Base-by-base conservation (phyloP, 345 rosid genomes). In the Rhizophora apiculata region DNA sequence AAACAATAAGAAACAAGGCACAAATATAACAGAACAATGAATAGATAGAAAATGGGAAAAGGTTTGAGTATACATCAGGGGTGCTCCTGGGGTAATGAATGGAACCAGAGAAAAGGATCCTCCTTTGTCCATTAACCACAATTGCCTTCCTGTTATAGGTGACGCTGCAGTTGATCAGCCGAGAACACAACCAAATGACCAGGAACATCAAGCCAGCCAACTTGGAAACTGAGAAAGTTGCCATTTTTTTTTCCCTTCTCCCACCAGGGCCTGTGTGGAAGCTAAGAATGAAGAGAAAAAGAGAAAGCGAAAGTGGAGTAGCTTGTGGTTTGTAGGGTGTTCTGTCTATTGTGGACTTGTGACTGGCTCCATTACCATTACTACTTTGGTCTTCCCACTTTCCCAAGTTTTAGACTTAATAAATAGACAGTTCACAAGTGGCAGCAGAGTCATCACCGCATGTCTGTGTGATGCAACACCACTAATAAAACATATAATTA, bases 1-100 rank as follows among this genome's bases (percentile, higher is more conserved):
- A 26, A 5, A 62, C 58, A 29, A 31, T 56, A 68, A 58, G 26
- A 65, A 77, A 64, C 0, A 4, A 0, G 26, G 18, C 37, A 11
- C n/a, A n/a, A n/a, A n/a, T n/a, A n/a, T 36, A 6, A 32, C 30
- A 36, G 6, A 36, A 21, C 10, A 43, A 6, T 8, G 48, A 57
- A 58, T 27, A 48, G 13, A 5, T 46, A 39, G 6, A 15, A 63
- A 63, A 49, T 27, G 6, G 48, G 56, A 53, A 20, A 64, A 51
- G 16, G 39, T 49, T 55, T 52, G 67, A 13, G 51, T 77, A 24
- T 24, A 89, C 97, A 80, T 93, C 93, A 51, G 96, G 96, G 1
- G 98, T 92, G 78, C 98, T 92, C 65, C 98, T 85, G 11, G 98
- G 98, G 72, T 93, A 93, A 80, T 93, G 97, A 74, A 93, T 87